These are phyloP conservation scores for Leishmania tropica DNA, from an alignment of 208 protist genomes.

Conservation along the genomic window DNA sequence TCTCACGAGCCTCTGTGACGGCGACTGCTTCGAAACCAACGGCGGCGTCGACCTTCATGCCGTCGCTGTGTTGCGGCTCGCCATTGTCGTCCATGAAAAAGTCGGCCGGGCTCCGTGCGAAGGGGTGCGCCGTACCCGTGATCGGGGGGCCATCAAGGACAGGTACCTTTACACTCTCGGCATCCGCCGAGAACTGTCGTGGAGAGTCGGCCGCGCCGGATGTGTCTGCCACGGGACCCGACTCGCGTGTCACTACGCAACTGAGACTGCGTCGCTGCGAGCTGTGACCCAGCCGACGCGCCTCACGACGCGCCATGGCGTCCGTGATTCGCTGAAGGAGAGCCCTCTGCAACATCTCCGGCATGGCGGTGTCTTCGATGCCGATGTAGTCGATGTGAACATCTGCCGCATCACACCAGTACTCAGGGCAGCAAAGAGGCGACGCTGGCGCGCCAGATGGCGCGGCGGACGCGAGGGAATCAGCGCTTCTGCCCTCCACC, in stretches of 20 bases:
- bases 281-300: conserved; percentile 1
- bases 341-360: neutral
- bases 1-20: neutral
- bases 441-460: neutral
- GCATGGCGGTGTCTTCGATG: conserved; percentile 24
- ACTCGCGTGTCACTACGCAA: neutral
- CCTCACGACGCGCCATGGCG: conserved; percentile 20
- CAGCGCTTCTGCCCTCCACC: neutral
- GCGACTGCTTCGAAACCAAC: neutral
- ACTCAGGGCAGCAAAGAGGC: neutral
- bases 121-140: too few relatives aligned
- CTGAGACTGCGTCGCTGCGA: neutral
- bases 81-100: neutral
- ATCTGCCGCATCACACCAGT: conserved; percentile 8
- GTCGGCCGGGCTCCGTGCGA: neutral
- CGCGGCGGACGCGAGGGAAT: neutral
- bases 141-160: neutral
- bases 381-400: conserved; percentile 27
- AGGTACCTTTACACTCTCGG: neutral
- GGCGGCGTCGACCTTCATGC: neutral
- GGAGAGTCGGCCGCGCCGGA: neutral
- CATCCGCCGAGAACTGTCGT: neutral
- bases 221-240: neutral
- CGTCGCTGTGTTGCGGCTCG: neutral
- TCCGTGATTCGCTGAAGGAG: conserved; percentile 13